A percentile compares a stretch with the other conserved stretches of the same genome.
These are phyloP conservation scores for Phytopythium ostracodes DNA, from an alignment of 352 stramenopile species.

Conservation along the genomic window DNA sequence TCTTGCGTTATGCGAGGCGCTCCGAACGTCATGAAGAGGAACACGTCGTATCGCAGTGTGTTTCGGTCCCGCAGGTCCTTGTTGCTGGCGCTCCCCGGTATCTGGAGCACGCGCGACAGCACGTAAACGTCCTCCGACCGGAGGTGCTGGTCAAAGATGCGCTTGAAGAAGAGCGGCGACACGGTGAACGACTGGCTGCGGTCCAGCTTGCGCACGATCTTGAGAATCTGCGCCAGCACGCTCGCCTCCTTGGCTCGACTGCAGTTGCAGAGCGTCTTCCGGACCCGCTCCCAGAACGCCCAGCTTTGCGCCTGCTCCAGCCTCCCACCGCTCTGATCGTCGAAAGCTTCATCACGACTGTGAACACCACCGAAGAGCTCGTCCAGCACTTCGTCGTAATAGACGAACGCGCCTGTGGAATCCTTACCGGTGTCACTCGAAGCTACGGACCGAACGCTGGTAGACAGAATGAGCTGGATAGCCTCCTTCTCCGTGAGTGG, in stretches of 20 bases:
- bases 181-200: conserved; percentile 23
- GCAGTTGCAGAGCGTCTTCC: conserved; percentile 27
- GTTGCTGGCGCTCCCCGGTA: neutral
- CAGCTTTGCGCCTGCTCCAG: conserved; percentile 14
- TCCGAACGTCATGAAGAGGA: conserved; percentile 22
- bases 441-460: neutral
- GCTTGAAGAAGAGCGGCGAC: conserved; percentile 32
- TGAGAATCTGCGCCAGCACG: conserved; percentile 39
- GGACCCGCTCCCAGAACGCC: conserved; percentile 38
- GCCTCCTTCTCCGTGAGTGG: conserved; percentile 36
- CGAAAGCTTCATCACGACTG: neutral
- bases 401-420: conserved; percentile 16
- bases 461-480: conserved; percentile 18
- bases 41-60: conserved; percentile 42
- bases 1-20: neutral
- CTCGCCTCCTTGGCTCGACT: conserved; percentile 18
- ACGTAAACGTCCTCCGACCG: conserved; percentile 27
- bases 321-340: neutral
- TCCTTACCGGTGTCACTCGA: neutral
- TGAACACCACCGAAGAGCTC: conserved; percentile 19
- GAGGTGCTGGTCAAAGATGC: conserved; percentile 53
- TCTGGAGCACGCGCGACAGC: conserved; percentile 15
- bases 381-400: conserved; percentile 36
- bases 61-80: neutral
- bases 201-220: conserved; percentile 57